These are phyloP conservation scores for Saccharomycopsis vini DNA, from an alignment of 805 yeast genomes.

Conservation along the genomic window DNA sequence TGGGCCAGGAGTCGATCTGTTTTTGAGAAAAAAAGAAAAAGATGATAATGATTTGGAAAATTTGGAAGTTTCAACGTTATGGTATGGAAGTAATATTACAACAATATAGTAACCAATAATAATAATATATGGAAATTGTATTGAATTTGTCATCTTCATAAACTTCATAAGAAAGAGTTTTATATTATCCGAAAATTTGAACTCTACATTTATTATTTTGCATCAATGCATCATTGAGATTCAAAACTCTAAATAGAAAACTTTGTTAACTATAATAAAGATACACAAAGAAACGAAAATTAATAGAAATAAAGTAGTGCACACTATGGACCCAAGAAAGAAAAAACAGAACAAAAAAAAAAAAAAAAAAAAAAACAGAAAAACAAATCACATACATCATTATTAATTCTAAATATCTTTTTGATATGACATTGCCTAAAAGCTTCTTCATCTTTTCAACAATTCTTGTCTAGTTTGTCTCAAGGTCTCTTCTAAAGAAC, in stretches of 20 bases:
- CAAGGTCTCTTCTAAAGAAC: constrained; percentile 11
- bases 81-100: constrained; percentile 23
- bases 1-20: constrained; percentile 21
- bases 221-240: no score
- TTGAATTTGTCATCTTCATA: no score
- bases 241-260: no score
- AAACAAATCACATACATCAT: not conserved
- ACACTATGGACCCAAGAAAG: not conserved
- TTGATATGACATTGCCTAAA: no score
- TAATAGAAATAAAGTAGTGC: not conserved
- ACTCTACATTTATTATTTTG: no score
- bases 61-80: constrained; percentile 21
- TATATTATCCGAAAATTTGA: no score
- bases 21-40: constrained; percentile 9
- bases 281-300: no score
- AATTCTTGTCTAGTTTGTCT: not conserved
- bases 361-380: not conserved
- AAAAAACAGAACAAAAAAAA: not conserved
- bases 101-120: not conserved
- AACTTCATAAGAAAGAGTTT: no score
- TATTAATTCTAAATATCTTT: no score
- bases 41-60: constrained; percentile 14
- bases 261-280: no score
- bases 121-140: not conserved
- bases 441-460: no score